Conservation (phyloP, 1,284 basidiomycete species). For the Ustilago hordei region DNA sequence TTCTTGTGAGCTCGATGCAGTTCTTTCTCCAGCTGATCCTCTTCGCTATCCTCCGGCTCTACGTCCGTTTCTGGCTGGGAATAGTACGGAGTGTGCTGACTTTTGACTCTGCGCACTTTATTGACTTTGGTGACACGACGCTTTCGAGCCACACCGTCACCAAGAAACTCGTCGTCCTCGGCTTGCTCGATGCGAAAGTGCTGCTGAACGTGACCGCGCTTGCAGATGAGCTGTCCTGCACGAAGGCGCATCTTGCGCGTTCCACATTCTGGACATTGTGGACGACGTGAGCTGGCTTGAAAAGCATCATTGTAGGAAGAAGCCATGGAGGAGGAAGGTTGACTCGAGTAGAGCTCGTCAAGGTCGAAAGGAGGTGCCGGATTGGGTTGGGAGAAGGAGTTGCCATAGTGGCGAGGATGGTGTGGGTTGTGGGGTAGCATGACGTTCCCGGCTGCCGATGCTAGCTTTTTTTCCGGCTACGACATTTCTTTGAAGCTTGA, state of each 20-base stretch:
- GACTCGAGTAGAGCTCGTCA: conserved; percentile 32
- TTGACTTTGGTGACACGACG: conserved; percentile 21
- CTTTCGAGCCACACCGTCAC: conserved; percentile 41
- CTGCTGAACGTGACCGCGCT: conserved; percentile 55
- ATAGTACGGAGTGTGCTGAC: conserved; percentile 42
- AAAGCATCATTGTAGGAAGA: conserved; percentile 13
- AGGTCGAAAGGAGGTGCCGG: conserved; percentile 36
- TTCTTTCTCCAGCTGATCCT: conserved; percentile 26
- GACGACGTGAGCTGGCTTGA: conserved; percentile 27
- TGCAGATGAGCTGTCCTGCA: conserved; percentile 51
- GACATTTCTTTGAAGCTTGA: no score
- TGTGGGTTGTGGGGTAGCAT: conserved; percentile 22
- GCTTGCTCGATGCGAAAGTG: conserved; percentile 48
- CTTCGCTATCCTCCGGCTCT: conserved; percentile 43
- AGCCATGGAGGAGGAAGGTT: conserved; percentile 19
- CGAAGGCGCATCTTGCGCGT: conserved; percentile 49
- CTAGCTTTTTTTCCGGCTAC: not conserved
- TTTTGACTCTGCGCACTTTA: conserved; percentile 39
- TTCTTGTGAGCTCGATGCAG: conserved; percentile 17
- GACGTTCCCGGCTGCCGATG: not conserved
- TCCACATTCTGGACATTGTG: conserved; percentile 48
- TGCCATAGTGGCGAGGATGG: conserved; percentile 13
- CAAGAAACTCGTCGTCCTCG: conserved; percentile 49
- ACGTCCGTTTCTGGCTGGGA: conserved; percentile 45
- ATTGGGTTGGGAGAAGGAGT: conserved; percentile 35